Base-by-base conservation (phyloP, 1,139 yeast genomes). In the Geotrichum bryndzae region DNA sequence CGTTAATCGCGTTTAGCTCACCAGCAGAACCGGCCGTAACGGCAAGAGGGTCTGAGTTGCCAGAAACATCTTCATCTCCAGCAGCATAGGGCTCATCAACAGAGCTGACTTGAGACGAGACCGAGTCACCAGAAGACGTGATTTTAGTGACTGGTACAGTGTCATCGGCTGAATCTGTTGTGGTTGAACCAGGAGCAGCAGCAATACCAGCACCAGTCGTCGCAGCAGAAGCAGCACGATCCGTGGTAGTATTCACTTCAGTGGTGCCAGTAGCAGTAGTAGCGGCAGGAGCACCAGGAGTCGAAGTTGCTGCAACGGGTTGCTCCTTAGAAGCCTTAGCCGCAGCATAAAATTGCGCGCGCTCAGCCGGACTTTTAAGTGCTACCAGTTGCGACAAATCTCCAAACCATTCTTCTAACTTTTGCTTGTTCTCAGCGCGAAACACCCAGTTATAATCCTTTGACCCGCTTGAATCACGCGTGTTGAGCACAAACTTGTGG, bases 391-490 rank as follows among this genome's bases (percentile, higher is more conserved):
- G 79, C 69, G 85, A 84, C 66, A 91, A 80, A 71, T 89, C 96
- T 66, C 83, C 82, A 73, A 83, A 90, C 98, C 99, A 94, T 31
- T 81, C 83, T 70, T 87, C 84, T 92, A 91, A 88, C 56, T 82
- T 77, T 56, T 85, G 86, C 69, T 88, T 87, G 54, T 87, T 83
- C 70, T 88, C 92, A 31, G 96, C 86, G 68, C 96, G 82, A 77
- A 94, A 92, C 13, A 91, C 96, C 90, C 95, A 90, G 70, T 90
- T 91, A 75, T 91, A 97, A 59, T 90, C 88, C 62, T 69, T 54
- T 11, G 51, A 25, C 50, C 61, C 60, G 25, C 57, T 46, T 58
- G 58, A 58, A 23, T 57, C 63, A n/a, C 58, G 51, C 46, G 64
- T 56, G 63, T 54, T 54, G 25, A 54, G 79, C 25, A 90, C 88